Base-by-base conservation (phyloP, 805 yeast genomes). In the Sungouiozyma ichnusensis region DNA sequence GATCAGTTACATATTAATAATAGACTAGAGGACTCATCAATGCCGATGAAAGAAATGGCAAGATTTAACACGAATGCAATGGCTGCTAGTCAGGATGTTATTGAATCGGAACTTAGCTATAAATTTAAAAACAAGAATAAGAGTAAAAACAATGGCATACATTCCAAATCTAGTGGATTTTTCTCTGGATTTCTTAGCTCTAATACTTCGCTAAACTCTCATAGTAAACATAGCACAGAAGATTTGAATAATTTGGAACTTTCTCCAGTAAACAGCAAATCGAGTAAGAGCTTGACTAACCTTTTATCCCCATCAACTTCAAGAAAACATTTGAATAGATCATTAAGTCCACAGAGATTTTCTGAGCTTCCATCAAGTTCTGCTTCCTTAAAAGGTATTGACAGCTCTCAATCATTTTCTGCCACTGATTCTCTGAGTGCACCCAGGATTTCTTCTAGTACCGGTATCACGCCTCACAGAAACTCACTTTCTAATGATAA, bases 41-140 rank as follows among this genome's bases (percentile, higher is more conserved):
- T 24, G 29, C 29, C 29, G 11, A 7, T 24, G 29, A 39, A 39
- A 13, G 33, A 39, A 33, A 36, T 40, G 24, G 20, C 39, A n/a
- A 36, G 43, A 24, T 31, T 29, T 27, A 39, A 46, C 11, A 51
- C 52, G 24, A 40, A 39, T 27, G 20, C 44, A 18, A 24, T 42
- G 20, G 43, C 47, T 8, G 39, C 44, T 20, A 40, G 39, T 3
- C 33, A 40, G 16, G 36, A 50, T 20, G 42, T 42, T 16, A 52
- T 57, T 1, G 63, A 56, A 33, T 38, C 57, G n/a, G 58, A 60
- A 45, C 43, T 60, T 32, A 53, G 51, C 17, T 60, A 59, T 45
- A 53, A 46, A 35, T 44, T 53, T 13, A 58, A 57, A 40, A 20
- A 39, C 5, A 55, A 53, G 40, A 35, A 46, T 20, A 51, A 47